Conservation (phyloP, 345 rosid genomes). For the Excoecaria agallocha region DNA sequence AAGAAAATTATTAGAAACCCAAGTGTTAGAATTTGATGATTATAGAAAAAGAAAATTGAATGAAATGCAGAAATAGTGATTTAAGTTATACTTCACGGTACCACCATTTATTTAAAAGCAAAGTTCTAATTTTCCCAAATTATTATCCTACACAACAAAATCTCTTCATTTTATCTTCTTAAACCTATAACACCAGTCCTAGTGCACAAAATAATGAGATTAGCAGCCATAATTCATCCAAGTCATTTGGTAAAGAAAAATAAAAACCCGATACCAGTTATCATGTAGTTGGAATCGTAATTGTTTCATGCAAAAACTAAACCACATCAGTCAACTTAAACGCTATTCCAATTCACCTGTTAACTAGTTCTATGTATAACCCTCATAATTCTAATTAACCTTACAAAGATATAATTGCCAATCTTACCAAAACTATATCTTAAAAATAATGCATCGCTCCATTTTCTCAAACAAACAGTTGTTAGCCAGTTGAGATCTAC, state of each 20-base stretch:
- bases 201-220: not conserved
- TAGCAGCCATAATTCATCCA: not conserved
- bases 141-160: not conserved
- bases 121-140: not conserved
- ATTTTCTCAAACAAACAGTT: not conserved
- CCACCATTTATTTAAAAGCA: not conserved
- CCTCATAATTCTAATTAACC: not conserved
- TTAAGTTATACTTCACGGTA: not conserved
- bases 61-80: not conserved
- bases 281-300: not conserved
- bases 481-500: not conserved
- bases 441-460: not conserved
- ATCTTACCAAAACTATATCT: not conserved
- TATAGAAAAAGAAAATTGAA: too few species aligned
- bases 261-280: not conserved
- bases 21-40: too few species aligned
- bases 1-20: too few species aligned
- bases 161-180: not conserved
- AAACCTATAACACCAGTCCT: too few species aligned
- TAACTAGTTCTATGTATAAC: conserved; percentile 1
- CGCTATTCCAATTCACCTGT: not conserved
- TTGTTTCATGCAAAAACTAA: not conserved
- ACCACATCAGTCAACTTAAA: not conserved
- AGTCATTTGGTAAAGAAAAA: not conserved
- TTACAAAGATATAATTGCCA: not conserved